These are phyloP conservation scores for Stachybotrys echinatus DNA, from an alignment of 2,329 filamentous ascomycete species.

Conservation along the genomic window DNA sequence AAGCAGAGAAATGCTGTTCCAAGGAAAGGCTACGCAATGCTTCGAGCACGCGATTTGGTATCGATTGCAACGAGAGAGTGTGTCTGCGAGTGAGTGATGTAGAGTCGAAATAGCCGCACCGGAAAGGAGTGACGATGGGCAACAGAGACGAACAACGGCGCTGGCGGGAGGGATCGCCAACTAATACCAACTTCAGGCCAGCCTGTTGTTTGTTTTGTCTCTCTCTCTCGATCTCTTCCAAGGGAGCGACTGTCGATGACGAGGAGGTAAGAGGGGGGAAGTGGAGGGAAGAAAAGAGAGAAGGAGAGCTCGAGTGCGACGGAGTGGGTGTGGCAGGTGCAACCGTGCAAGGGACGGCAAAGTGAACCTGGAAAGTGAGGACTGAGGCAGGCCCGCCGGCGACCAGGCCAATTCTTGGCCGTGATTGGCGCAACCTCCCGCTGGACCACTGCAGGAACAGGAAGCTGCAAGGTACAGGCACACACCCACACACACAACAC, in stretches of 20 bases:
- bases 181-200: not conserved
- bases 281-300: slow-evolving; percentile 2
- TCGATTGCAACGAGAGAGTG: not conserved
- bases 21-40: not conserved
- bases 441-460: not conserved
- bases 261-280: not conserved
- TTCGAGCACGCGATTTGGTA: not conserved
- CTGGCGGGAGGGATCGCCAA: not conserved
- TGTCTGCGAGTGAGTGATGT: not conserved
- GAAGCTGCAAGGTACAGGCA: not conserved
- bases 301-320: slow-evolving; percentile 6
- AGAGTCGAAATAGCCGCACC: not conserved
- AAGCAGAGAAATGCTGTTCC: not conserved
- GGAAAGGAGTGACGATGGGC: not conserved
- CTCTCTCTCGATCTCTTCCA: not conserved
- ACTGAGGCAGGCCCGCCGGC: not conserved
- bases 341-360: too few relatives aligned
- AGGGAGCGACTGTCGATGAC: slow-evolving; percentile 2
- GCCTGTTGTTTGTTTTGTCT: not conserved
- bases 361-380: too few relatives aligned
- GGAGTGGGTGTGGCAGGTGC: not conserved
- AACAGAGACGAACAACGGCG: slow-evolving; percentile 1
- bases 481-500: too few relatives aligned
- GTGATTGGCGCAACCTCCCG: not conserved
- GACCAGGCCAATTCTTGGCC: not conserved